These are phyloP conservation scores for Candida nitratophila DNA, from an alignment of 805 yeast genomes.

Conservation along the genomic window DNA sequence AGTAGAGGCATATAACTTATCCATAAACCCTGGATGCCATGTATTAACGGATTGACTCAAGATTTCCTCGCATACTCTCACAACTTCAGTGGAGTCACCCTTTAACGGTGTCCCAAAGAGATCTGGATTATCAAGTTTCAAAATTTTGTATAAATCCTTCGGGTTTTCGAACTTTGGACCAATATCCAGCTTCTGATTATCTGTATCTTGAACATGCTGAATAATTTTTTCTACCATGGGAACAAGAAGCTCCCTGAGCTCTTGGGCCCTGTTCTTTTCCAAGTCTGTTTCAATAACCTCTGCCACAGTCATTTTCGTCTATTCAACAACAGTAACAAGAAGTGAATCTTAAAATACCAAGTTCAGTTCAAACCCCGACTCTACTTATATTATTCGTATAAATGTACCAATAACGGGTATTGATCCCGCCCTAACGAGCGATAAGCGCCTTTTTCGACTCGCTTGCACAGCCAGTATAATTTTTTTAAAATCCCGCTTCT, in stretches of 20 bases:
- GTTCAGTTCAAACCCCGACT: neutral
- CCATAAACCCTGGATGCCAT: conserved; percentile 84
- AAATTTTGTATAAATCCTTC: conserved; percentile 28
- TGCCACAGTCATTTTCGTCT: neutral
- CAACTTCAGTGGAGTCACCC: conserved; percentile 31
- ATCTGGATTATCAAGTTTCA: conserved; percentile 28
- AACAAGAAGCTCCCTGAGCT: conserved; percentile 47
- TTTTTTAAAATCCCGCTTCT: too few species aligned
- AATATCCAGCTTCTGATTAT: conserved; percentile 36
- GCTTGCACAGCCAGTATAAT: too few species aligned
- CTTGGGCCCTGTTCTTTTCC: conserved; percentile 47
- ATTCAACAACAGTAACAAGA: neutral
- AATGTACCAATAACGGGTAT: too few species aligned
- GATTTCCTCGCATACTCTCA: conserved; percentile 45
- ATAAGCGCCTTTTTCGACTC: too few species aligned
- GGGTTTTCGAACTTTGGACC: conserved; percentile 50
- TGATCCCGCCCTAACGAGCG: too few species aligned
- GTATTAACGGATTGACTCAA: conserved; percentile 68
- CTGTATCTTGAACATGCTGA: conserved; percentile 41
- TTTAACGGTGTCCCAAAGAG: conserved; percentile 16
- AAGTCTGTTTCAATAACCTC: conserved; percentile 22
- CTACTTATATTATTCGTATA: too few species aligned
- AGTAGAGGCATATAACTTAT: conserved; percentile 78
- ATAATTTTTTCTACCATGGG: conserved; percentile 46
- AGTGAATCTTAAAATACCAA: too few species aligned